Conservation (phyloP, 179 eudicot genomes). For the Pouteria campechiana region DNA sequence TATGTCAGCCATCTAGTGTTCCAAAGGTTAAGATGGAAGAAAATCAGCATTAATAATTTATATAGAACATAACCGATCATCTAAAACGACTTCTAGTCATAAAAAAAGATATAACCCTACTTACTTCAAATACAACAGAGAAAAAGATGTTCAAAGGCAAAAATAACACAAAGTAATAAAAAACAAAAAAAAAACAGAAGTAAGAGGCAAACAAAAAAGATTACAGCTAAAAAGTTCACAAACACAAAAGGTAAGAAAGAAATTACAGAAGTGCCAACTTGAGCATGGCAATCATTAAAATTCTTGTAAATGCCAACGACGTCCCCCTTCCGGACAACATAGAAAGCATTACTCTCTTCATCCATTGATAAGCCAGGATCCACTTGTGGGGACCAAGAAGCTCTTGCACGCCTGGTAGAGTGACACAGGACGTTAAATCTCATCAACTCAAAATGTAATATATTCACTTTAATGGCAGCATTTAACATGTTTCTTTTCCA, state of each 20-base stretch:
- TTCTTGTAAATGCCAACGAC: conserved; percentile 43
- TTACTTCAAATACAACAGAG: too few relatives aligned
- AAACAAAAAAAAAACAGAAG: too few relatives aligned
- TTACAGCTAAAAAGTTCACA: background rate
- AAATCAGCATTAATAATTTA: too few relatives aligned
- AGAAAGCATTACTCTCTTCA: conserved; percentile 51
- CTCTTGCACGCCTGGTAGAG: conserved; percentile 18
- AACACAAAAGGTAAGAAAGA: background rate
- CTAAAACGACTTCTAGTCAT: too few relatives aligned
- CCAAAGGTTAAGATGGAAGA: too few relatives aligned
- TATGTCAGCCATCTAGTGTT: too few relatives aligned
- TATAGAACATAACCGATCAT: too few relatives aligned
- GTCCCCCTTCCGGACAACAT: conserved; percentile 56
- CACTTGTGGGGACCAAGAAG: conserved; percentile 17
- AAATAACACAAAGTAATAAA: too few relatives aligned
- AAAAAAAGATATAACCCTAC: too few relatives aligned
- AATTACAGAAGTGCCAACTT: conserved; percentile 36
- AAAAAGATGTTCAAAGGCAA: too few relatives aligned
- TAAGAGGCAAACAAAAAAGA: background rate
- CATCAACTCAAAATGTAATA: conserved; percentile 18
- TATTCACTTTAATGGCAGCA: conserved; percentile 12
- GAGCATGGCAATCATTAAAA: conserved; percentile 45
- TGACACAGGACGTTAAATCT: conserved; percentile 31
- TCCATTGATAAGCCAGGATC: conserved; percentile 31
- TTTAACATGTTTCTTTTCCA: conserved; percentile 16